phyloP scores from a whole-genome alignment of 2,329 filamentous ascomycete species.

The Hymenoscyphus fraxineus region DNA sequence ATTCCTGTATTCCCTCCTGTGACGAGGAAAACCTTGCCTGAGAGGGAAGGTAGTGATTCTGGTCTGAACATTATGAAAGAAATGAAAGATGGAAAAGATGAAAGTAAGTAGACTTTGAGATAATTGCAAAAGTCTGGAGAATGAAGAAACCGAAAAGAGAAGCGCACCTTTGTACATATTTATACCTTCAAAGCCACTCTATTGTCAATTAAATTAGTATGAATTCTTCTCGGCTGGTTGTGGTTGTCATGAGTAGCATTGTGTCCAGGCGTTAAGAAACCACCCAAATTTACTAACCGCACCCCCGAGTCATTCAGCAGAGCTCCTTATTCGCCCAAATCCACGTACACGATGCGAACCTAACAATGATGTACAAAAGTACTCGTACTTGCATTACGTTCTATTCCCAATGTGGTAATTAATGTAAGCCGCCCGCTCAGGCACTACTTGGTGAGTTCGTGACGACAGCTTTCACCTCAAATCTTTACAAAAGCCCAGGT shows the following conservation, averaged over 20 bases:
- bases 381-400: not conserved
- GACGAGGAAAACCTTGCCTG: constrained; percentile 41
- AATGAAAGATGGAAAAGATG: not conserved
- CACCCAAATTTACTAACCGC: not conserved
- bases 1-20: constrained; percentile 38
- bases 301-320: not conserved
- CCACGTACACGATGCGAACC: not conserved
- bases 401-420: not conserved
- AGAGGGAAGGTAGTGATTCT: constrained; percentile 37
- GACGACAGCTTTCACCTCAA: not conserved
- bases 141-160: not conserved
- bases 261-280: no score
- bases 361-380: not conserved
- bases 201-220: not conserved
- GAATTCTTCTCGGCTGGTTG: not conserved
- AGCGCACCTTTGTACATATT: not conserved
- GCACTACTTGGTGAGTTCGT: not conserved
- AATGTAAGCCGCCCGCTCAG: not conserved
- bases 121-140: not conserved
- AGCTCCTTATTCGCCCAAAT: not conserved
- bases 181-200: not conserved
- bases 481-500: not conserved
- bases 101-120: not conserved
- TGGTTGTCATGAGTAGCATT: not conserved
- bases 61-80: constrained; percentile 12